Conservation (phyloP, 2,329 filamentous ascomycete species). For the Phaeophleospora eucalypticola region DNA sequence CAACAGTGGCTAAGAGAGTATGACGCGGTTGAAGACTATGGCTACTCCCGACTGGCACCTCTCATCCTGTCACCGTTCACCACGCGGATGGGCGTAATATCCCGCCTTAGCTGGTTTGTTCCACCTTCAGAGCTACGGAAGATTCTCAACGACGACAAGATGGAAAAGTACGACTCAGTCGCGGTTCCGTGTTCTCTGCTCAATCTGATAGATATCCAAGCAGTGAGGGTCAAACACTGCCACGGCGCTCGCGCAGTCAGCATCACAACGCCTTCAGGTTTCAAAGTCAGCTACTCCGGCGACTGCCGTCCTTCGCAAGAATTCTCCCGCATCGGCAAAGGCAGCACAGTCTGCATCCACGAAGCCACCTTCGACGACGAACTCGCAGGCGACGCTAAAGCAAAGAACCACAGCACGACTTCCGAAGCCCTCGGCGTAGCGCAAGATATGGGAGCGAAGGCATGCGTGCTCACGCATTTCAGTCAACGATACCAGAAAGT, state of each 20-base stretch:
- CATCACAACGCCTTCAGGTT: slow-evolving; percentile 70
- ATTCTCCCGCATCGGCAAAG: slow-evolving; percentile 68
- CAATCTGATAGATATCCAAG: slow-evolving; percentile 63
- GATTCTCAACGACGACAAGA: too few species aligned
- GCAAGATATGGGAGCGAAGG: slow-evolving; percentile 69
- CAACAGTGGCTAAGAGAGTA: slow-evolving; percentile 76
- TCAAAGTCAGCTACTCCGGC: slow-evolving; percentile 89
- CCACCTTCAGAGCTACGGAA: slow-evolving; percentile 25
- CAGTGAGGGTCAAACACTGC: slow-evolving; percentile 72
- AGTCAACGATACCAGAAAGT: slow-evolving; percentile 86
- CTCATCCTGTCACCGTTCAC: slow-evolving; percentile 39
- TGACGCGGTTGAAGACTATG: slow-evolving; percentile 70
- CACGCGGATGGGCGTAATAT: slow-evolving; percentile 14
- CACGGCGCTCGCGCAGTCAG: slow-evolving; percentile 70
- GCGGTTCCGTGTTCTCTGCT: slow-evolving; percentile 41
- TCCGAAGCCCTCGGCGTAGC: slow-evolving; percentile 78
- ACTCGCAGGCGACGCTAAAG: slow-evolving; percentile 68
- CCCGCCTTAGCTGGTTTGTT: slow-evolving; percentile 33
- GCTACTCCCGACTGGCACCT: slow-evolving; percentile 58
- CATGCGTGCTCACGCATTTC: slow-evolving; percentile 88
- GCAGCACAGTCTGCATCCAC: slow-evolving; percentile 81
- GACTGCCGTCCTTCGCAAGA: slow-evolving; percentile 75
- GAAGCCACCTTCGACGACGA: slow-evolving; percentile 96
- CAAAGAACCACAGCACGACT: slow-evolving; percentile 89
- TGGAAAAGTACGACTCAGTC: too few species aligned